Evolutionary conservation across 1,139 yeast species (phyloP).

Genomic region (Scheffersomyces lignicola): DNA sequence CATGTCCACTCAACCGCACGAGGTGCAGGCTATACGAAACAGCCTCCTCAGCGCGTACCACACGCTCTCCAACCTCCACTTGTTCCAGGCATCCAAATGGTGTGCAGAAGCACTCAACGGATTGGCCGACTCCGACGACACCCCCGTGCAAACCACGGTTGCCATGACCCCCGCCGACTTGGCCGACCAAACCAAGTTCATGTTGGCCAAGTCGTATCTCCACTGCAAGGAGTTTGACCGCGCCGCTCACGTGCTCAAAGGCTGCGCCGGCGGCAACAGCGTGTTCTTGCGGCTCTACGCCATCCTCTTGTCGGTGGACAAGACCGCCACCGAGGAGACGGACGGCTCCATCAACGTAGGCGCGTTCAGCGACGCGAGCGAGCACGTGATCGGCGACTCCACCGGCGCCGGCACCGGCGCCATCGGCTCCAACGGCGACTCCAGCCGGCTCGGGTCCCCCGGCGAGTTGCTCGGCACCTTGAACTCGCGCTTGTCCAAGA

Average conservation of each 20-base stretch:
- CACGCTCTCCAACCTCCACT: slow-evolving; percentile 42
- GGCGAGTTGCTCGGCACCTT: slow-evolving; percentile 17
- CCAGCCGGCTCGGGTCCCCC: slow-evolving; percentile 9
- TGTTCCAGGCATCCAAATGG: slow-evolving; percentile 80
- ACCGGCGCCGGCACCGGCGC: no score
- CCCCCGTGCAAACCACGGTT: neutral
- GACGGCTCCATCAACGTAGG: slow-evolving; percentile 54
- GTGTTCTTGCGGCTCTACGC: slow-evolving; percentile 70
- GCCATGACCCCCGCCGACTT: slow-evolving; percentile 27
- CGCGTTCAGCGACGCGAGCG: slow-evolving; percentile 14
- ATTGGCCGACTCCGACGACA: slow-evolving; percentile 14
- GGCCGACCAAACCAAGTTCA: slow-evolving; percentile 31
- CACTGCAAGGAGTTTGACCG: slow-evolving; percentile 85
- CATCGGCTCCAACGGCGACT: slow-evolving; percentile 11
- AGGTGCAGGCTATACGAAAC: slow-evolving; percentile 14
- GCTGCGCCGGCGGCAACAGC: slow-evolving; percentile 55
- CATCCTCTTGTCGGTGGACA: slow-evolving; percentile 70
- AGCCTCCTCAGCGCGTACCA: slow-evolving; percentile 28
- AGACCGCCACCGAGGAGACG: slow-evolving; percentile 67
- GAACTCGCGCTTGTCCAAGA: slow-evolving; percentile 36
- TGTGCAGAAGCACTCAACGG: slow-evolving; percentile 72
- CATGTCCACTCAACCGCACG: neutral
- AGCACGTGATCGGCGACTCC: slow-evolving; percentile 4
- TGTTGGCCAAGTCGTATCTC: slow-evolving; percentile 74
- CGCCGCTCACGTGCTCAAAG: slow-evolving; percentile 59